Base-by-base conservation (phyloP, 1,284 basidiomycete genomes). In the Leccinum solheimii region DNA sequence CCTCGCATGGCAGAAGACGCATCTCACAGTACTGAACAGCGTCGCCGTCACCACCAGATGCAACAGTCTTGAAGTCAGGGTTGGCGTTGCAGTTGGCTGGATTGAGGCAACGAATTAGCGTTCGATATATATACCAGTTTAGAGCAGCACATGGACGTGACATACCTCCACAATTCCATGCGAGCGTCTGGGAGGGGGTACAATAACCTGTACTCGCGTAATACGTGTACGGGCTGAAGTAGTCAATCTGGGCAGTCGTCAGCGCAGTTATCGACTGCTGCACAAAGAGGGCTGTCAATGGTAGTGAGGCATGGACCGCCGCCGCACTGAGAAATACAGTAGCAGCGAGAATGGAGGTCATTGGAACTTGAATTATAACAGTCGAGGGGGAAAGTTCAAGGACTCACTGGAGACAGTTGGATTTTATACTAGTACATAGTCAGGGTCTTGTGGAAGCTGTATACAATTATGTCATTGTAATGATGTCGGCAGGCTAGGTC, bases 201-300 rank as follows among this genome's bases (percentile, higher is more conserved):
- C 88, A 90, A 66, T 86, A 86, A 0, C 77, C 86, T 4, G 85
- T 74, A 57, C 80, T 81, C 2, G 87, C 86, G 66, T 81, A 89
- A 65, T 72, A 78, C 0, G 83, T 80, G 72, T 81, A 89, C 0
- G 86, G 80, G 53, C 72, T 83, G 74, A 81, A 88, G 5, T 72
- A 58, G 4, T 75, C 65, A 30, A 89, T 80, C 64, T 84, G 76
- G 0, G 78, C 26, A 1, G 76, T 61, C 16, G 76, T 72, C 48
- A 87, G 71, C 0, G 79, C 61, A 1, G 78, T 77, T 58, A 86
- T 82, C 48, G 68, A 63, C 63, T 76, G 77, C 26, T 76, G 70
- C 43, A 62, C 59, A 45, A 55, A 58, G 48, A 74, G 64, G 14
- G 64, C 1, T 21, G 27, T 30, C 27, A 30, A 30, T 30, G 77